A percentile compares a stretch with the other conserved stretches of the same genome.
phyloP scores from a whole-genome alignment of 495 filamentous ascomycete species.

The Neurospora pannonica region DNA sequence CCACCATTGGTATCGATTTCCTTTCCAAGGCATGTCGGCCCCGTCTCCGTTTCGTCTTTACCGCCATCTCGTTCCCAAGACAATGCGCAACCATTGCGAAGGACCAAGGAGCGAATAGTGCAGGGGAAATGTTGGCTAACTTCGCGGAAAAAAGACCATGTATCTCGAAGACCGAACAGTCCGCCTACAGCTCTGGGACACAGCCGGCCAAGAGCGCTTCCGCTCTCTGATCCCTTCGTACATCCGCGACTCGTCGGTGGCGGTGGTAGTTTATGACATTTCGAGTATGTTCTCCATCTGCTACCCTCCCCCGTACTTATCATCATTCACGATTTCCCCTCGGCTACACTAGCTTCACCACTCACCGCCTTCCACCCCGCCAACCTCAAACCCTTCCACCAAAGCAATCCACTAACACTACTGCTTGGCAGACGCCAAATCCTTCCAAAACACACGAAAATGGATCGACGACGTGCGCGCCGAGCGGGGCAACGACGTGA shows the following conservation, averaged over 20 bases:
- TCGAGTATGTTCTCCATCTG: too few relatives aligned
- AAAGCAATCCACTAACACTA: too few relatives aligned
- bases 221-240: conserved; percentile 94
- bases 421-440: conserved; percentile 84
- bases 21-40: conserved; percentile 71
- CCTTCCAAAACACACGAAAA: conserved; percentile 95
- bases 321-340: too few relatives aligned
- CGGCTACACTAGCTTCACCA: too few relatives aligned
- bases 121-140: neutral
- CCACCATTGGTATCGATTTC: conserved; percentile 98
- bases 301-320: too few relatives aligned
- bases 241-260: conserved; percentile 93
- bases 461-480: conserved; percentile 98
- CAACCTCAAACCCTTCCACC: too few relatives aligned
- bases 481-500: conserved; percentile 94
- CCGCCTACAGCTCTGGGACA: conserved; percentile 96
- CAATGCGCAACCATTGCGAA: neutral
- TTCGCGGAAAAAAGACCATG: conserved; percentile 62
- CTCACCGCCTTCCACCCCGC: neutral
- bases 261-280: conserved; percentile 97
- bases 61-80: neutral
- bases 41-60: too few relatives aligned
- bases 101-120: neutral
- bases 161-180: conserved; percentile 98
- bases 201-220: conserved; percentile 94